Conservation (phyloP, 139 green algal genomes). For the Gonium pectorale region DNA sequence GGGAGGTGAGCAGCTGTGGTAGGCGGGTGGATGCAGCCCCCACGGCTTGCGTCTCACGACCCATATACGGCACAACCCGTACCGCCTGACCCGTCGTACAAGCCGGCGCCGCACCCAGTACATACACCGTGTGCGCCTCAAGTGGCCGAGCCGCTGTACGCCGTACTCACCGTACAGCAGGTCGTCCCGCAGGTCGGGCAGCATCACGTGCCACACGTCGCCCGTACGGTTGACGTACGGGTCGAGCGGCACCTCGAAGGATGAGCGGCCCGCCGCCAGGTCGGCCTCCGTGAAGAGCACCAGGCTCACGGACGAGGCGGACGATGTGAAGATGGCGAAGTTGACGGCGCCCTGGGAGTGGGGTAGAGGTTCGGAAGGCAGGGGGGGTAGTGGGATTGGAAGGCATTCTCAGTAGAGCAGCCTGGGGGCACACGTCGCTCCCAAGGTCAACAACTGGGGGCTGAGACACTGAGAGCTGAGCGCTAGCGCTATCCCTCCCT, state of each 20-base stretch:
- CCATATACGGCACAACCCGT: no score
- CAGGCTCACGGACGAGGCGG: conserved; percentile 76
- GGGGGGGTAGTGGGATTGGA: neutral
- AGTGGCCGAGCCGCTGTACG: neutral
- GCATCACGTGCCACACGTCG: conserved; percentile 89
- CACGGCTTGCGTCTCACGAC: no score
- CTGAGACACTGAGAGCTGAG: no score
- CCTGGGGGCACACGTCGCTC: no score
- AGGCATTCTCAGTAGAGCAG: neutral
- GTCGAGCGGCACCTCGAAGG: conserved; percentile 77
- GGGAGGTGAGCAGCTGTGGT: no score
- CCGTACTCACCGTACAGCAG: conserved; percentile 81
- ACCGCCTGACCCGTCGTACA: no score
- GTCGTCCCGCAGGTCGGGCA: conserved; percentile 71
- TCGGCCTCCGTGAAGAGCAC: conserved; percentile 90
- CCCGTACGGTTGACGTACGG: conserved; percentile 78
- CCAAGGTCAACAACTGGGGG: no score
- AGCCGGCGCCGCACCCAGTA: no score
- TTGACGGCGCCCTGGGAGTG: conserved; percentile 82
- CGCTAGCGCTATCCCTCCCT: no score
- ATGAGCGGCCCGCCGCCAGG: conserved; percentile 64
- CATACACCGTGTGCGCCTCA: neutral
- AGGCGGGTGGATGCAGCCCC: no score
- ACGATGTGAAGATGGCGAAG: conserved; percentile 84
- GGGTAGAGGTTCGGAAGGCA: neutral